Percentiles rank a stretch among this genome's conserved stretches.
Evolutionary conservation across 139 green algal genomes (phyloP).

Genomic region (Chlorella sorokiniana): DNA sequence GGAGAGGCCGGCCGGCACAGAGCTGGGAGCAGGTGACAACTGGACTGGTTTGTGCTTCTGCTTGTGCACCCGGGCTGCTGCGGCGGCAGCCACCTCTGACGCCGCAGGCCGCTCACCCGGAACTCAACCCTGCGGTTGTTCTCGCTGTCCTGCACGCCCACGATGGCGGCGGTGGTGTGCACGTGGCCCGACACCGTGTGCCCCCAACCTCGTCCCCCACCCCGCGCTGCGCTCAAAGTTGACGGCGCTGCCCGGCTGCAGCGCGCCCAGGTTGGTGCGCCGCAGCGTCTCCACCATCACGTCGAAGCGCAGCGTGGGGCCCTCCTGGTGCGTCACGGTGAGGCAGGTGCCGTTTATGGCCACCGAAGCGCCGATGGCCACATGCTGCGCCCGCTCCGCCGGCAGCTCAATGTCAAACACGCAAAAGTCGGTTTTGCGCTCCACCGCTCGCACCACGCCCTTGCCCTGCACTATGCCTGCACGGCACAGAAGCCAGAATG

Average conservation of each 20-base stretch:
- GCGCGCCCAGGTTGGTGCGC: conserved; percentile 84
- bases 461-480: conserved; percentile 92
- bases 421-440: conserved; percentile 61
- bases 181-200: conserved; percentile 94
- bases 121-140: conserved; percentile 85
- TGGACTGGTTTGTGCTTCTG: no score
- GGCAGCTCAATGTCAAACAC: conserved; percentile 80
- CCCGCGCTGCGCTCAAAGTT: conserved; percentile 80
- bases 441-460: conserved; percentile 57
- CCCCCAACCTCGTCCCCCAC: conserved; percentile 95
- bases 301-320: conserved; percentile 77
- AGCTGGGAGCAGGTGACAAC: no score
- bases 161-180: conserved; percentile 71
- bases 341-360: conserved; percentile 96
- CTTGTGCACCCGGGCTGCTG: no score
- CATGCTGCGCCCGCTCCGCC: conserved; percentile 39
- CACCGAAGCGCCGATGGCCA: conserved; percentile 84
- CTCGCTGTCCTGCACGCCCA: conserved; percentile 57
- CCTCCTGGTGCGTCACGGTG: conserved; percentile 61
- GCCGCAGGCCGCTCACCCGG: conserved; percentile 32
- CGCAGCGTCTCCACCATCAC: conserved; percentile 93
- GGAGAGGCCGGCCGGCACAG: not conserved
- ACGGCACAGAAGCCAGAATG: no score
- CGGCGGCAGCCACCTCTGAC: not conserved
- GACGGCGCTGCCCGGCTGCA: conserved; percentile 62